Percentiles rank a stretch among this genome's conserved stretches.
Evolutionary conservation across 192 early-diverging fungal genomes (phyloP).

Genomic region (Paraglomus brasilianum): DNA sequence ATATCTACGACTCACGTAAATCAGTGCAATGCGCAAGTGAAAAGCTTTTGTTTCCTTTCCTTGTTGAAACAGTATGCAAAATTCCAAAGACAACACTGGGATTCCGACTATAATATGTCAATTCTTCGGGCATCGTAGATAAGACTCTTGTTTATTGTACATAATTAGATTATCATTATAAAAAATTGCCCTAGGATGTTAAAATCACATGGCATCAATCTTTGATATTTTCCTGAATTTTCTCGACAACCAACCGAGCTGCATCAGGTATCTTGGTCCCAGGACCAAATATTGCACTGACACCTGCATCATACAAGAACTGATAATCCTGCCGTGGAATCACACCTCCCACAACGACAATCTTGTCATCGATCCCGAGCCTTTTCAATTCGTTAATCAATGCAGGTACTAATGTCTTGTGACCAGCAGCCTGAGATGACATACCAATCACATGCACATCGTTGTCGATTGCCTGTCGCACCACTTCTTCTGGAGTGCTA

Average conservation of each 20-base stretch:
- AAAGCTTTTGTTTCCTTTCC: too few relatives aligned
- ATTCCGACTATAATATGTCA: too few relatives aligned
- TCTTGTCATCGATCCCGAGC: conserved; percentile 68
- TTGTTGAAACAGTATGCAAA: too few relatives aligned
- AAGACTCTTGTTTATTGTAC: too few relatives aligned
- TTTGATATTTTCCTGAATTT: conserved; percentile 57
- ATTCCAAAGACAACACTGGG: too few relatives aligned
- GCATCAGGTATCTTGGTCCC: conserved; percentile 85
- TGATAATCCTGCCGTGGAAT: conserved; percentile 88
- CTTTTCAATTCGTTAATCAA: conserved; percentile 75
- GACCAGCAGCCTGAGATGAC: conserved; percentile 85
- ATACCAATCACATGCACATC: conserved; percentile 89
- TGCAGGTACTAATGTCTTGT: conserved; percentile 83
- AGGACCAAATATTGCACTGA: conserved; percentile 82
- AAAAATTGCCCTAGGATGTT: too few relatives aligned
- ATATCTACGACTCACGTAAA: too few relatives aligned
- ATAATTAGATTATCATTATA: too few relatives aligned
- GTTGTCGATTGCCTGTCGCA: conserved; percentile 84
- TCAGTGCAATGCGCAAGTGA: too few relatives aligned
- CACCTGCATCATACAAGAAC: conserved; percentile 77
- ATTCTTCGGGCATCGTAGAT: too few relatives aligned
- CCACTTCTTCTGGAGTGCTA: conserved; percentile 88
- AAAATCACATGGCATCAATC: too few relatives aligned
- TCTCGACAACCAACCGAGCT: conserved; percentile 74
- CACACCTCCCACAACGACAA: conserved; percentile 82